These are phyloP conservation scores for Chrysanthemum makinoi DNA, from an alignment of 129 eudicot species.

Conservation along the genomic window DNA sequence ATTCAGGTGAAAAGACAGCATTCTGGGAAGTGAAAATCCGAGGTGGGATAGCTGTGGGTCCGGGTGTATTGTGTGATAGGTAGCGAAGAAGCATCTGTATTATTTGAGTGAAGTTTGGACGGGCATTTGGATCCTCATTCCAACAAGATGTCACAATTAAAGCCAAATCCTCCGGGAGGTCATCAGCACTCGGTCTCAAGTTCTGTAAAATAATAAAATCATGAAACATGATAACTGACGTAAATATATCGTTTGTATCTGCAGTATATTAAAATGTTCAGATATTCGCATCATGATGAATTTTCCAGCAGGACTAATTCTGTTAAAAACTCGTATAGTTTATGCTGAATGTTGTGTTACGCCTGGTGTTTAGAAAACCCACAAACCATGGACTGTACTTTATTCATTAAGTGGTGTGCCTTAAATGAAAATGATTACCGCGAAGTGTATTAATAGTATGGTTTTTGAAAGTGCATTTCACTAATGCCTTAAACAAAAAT, in stretches of 20 bases:
- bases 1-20: constrained; percentile 53
- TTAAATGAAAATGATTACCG: background rate
- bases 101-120: constrained; percentile 83
- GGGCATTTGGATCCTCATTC: constrained; percentile 73
- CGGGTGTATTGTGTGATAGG: constrained; percentile 50
- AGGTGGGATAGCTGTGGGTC: constrained; percentile 44
- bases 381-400: background rate
- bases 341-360: too few relatives aligned
- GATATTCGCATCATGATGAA: constrained; percentile 1
- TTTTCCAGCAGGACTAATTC: too few relatives aligned
- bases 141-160: constrained; percentile 72
- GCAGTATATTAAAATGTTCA: constrained; percentile 1
- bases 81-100: constrained; percentile 72
- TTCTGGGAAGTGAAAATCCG: constrained; percentile 55
- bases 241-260: background rate
- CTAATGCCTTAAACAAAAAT: background rate
- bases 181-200: constrained; percentile 74
- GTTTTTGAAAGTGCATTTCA: background rate
- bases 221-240: background rate
- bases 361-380: background rate
- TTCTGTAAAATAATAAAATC: constrained; percentile 45
- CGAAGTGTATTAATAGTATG: background rate
- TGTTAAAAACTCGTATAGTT: too few relatives aligned
- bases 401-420: background rate
- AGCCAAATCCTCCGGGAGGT: constrained; percentile 74